These are phyloP conservation scores for Dissophora globulifera DNA, from an alignment of 192 early-diverging fungal genomes.

Conservation along the genomic window DNA sequence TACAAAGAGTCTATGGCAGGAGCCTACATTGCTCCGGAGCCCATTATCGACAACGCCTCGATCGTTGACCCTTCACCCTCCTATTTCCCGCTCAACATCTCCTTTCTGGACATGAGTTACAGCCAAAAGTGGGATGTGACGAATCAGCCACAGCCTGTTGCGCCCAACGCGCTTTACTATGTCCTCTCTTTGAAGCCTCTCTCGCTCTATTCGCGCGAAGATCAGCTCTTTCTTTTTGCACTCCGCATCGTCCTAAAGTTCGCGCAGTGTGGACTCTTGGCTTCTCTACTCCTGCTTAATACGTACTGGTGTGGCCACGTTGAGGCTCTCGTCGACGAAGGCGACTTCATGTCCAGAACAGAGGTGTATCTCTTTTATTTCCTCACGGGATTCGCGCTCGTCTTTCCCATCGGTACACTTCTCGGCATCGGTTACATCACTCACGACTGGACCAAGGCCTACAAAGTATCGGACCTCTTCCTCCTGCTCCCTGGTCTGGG, in stretches of 20 bases:
- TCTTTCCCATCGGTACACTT: slow-evolving; percentile 6
- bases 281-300: slow-evolving; percentile 31
- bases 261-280: slow-evolving; percentile 22
- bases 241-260: slow-evolving; percentile 15
- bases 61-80: neutral
- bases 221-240: neutral
- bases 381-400: slow-evolving; percentile 5
- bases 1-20: slow-evolving; percentile 44
- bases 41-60: no score
- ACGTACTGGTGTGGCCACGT: slow-evolving; percentile 50
- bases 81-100: slow-evolving; percentile 8
- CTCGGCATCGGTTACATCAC: neutral
- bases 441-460: neutral
- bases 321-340: slow-evolving; percentile 45
- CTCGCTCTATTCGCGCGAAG: neutral
- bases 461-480: neutral
- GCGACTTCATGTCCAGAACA: slow-evolving; percentile 40
- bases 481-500: slow-evolving; percentile 9
- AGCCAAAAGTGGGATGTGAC: slow-evolving; percentile 2
- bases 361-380: slow-evolving; percentile 42
- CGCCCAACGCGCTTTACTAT: neutral
- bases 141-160: neutral
- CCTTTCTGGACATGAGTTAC: slow-evolving; percentile 16
- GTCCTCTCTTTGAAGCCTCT: slow-evolving; percentile 32
- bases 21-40: slow-evolving; percentile 18